phyloP scores from a whole-genome alignment of 2,329 filamentous ascomycete genomes.

The Epicoccum sorghinum region DNA sequence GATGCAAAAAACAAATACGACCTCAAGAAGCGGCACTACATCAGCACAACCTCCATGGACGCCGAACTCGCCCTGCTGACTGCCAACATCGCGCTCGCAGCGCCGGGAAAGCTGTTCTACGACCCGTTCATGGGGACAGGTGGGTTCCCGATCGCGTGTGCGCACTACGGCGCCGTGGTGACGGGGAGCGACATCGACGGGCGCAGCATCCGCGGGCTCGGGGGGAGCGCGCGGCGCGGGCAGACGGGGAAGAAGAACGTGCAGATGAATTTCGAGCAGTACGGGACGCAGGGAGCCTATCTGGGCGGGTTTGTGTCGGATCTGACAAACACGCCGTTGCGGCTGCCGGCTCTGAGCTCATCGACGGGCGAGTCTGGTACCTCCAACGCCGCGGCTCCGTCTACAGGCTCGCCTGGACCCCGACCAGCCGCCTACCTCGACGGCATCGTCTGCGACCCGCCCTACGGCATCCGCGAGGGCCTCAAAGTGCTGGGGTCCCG shows the following conservation, averaged over 20 bases:
- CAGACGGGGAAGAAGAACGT: conserved; percentile 55
- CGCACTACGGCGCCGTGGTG: conserved; percentile 83
- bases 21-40: conserved; percentile 91
- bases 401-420: too few species aligned
- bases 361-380: too few species aligned
- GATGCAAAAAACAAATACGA: conserved; percentile 76
- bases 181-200: conserved; percentile 95
- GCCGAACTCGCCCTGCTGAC: conserved; percentile 89
- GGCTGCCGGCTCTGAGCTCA: conserved; percentile 8
- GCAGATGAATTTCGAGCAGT: conserved; percentile 82
- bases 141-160: conserved; percentile 87
- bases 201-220: conserved; percentile 78
- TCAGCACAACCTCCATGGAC: conserved; percentile 97
- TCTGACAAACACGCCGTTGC: conserved; percentile 82
- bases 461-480: conserved; percentile 93
- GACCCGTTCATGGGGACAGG: conserved; percentile 97
- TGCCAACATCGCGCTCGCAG: conserved; percentile 85
- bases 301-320: conserved; percentile 85
- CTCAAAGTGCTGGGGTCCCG: conserved; percentile 83
- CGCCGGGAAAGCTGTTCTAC: conserved; percentile 83
- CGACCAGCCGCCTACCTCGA: conserved; percentile 65
- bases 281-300: conserved; percentile 69
- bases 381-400: too few species aligned
- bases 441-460: conserved; percentile 93
- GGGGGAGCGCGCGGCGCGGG: conserved; percentile 50